Conservation (phyloP, 73 alveolate genomes). For the Urostyla sp. region DNA sequence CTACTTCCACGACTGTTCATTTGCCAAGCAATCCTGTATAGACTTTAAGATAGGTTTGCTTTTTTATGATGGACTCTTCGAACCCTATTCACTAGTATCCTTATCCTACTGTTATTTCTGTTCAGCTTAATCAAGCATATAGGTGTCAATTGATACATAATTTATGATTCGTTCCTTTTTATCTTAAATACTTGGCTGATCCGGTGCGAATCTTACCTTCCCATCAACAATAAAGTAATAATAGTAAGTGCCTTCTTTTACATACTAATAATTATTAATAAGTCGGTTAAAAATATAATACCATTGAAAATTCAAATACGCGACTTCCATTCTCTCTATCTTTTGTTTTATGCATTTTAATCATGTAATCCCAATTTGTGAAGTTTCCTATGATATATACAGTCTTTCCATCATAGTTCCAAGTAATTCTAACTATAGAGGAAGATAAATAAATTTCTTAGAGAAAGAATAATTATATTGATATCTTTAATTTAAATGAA, state of each 20-base stretch:
- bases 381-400: constrained; percentile 43
- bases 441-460: background rate
- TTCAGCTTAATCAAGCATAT: constrained; percentile 41
- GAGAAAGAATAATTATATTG: background rate
- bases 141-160: constrained; percentile 31
- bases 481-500: background rate
- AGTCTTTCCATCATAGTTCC: constrained; percentile 47
- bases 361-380: constrained; percentile 49
- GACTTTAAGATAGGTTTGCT: too few species aligned
- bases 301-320: constrained; percentile 45
- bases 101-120: background rate
- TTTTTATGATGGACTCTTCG: background rate
- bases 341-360: constrained; percentile 16
- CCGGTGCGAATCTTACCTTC: constrained; percentile 57
- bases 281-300: background rate
- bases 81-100: constrained; percentile 10
- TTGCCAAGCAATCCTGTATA: constrained; percentile 45
- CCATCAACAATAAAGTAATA: constrained; percentile 57
- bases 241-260: constrained; percentile 41
- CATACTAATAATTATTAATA: constrained; percentile 14
- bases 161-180: constrained; percentile 25
- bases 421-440: constrained; percentile 19
- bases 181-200: constrained; percentile 26
- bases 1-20: constrained; percentile 33
- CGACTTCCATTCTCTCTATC: background rate